Evolutionary conservation across 192 early-diverging fungal species (phyloP).

Genomic region (Endogone sp.): DNA sequence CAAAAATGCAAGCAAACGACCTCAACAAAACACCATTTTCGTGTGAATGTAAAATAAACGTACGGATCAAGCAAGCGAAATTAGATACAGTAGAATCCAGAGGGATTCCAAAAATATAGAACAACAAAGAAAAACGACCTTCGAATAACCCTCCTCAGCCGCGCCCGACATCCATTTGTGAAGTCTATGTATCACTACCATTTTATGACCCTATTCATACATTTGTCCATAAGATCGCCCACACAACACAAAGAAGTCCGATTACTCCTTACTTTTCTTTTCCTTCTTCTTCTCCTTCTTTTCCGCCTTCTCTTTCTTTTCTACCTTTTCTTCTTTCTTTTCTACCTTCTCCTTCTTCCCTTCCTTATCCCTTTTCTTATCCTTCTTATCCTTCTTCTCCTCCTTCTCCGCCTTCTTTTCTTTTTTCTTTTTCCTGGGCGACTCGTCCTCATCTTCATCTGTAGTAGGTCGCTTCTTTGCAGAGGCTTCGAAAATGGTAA

Average conservation of each 20-base stretch:
- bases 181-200: neutral
- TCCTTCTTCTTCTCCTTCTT: conserved; percentile 53
- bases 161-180: neutral
- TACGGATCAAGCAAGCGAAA: conserved; percentile 3
- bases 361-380: conserved; percentile 34
- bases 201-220: conserved; percentile 4
- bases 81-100: conserved; percentile 3
- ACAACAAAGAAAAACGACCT: conserved; percentile 1
- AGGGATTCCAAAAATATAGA: neutral
- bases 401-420: conserved; percentile 50
- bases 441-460: conserved; percentile 29
- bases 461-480: conserved; percentile 44
- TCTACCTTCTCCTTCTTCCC: conserved; percentile 51
- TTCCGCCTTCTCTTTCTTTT: conserved; percentile 51
- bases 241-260: neutral
- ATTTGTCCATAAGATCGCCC: conserved; percentile 8
- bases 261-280: conserved; percentile 47
- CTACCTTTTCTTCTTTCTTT: conserved; percentile 57
- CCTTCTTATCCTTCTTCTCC: conserved; percentile 29
- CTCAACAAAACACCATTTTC: no score
- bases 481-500: neutral
- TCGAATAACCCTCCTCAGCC: conserved; percentile 5
- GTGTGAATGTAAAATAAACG: no score
- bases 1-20: no score
- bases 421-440: conserved; percentile 39